These are phyloP conservation scores for Entomophthora muscae DNA, from an alignment of 371 early-diverging fungal species.

Conservation along the genomic window DNA sequence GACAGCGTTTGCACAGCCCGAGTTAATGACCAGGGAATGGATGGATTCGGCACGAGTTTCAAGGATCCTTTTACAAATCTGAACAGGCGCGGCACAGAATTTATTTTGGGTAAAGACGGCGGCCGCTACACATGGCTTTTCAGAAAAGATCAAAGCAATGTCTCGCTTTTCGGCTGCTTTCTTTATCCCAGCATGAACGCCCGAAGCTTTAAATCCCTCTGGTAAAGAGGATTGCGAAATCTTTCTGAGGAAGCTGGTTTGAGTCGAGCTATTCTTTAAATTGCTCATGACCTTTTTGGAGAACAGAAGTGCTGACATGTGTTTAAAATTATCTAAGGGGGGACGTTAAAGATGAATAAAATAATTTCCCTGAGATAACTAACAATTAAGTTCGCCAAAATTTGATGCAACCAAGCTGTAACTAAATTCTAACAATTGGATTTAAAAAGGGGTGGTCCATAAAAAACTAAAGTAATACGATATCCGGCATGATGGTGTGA, in stretches of 20 bases:
- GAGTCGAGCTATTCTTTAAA: background rate
- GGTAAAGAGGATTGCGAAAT: conserved; percentile 20
- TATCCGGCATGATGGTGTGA: too few relatives aligned
- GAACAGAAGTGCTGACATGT: background rate
- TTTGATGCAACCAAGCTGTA: too few relatives aligned
- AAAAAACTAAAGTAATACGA: too few relatives aligned
- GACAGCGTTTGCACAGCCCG: conserved; percentile 92
- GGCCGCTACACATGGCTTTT: conserved; percentile 53
- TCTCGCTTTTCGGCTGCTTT: conserved; percentile 53
- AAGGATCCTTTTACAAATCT: conserved; percentile 45
- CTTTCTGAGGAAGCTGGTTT: background rate
- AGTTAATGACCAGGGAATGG: conserved; percentile 62
- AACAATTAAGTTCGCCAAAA: too few relatives aligned
- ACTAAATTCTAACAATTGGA: too few relatives aligned
- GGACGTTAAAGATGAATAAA: too few relatives aligned
- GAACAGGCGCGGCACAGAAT: conserved; percentile 84
- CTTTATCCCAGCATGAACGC: conserved; percentile 59
- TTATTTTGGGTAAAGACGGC: conserved; percentile 86
- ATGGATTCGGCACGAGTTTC: conserved; percentile 26
- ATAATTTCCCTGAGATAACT: too few relatives aligned
- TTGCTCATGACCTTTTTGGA: background rate
- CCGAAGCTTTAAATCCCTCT: conserved; percentile 61
- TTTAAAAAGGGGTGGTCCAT: too few relatives aligned
- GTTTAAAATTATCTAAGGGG: too few relatives aligned
- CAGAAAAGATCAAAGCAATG: conserved; percentile 62